These are phyloP conservation scores for Rachicladosporium sp. DNA, from an alignment of 2,329 filamentous ascomycete genomes.

Conservation along the genomic window DNA sequence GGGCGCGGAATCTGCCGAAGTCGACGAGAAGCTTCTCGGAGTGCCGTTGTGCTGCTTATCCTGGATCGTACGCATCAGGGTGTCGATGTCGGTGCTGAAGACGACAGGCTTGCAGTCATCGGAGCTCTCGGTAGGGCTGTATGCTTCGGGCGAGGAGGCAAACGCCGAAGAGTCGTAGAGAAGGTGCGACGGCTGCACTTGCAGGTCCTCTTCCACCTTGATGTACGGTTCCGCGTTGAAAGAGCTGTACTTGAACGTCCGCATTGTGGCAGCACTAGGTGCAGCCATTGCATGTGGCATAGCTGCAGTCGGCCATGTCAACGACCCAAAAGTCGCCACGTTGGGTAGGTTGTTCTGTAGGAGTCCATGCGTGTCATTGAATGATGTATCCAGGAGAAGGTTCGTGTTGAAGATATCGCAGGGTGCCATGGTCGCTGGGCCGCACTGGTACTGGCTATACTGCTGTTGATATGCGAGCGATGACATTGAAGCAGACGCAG, in stretches of 20 bases:
- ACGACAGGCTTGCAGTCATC: constrained; percentile 33
- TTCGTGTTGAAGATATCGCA: constrained; percentile 12
- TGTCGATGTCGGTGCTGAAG: constrained; percentile 75
- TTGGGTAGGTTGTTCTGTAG: constrained; percentile 1
- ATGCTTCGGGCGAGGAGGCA: constrained; percentile 20
- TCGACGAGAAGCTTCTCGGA: too few species aligned
- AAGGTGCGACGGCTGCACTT: constrained; percentile 28
- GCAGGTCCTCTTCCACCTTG: constrained; percentile 30
- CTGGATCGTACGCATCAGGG: constrained; percentile 81
- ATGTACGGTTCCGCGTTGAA: constrained; percentile 24
- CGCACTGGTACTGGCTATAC: too few species aligned
- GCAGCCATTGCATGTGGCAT: constrained; percentile 1
- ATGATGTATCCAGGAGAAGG: constrained; percentile 5
- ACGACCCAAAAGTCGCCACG: constrained; percentile 9
- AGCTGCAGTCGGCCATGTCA: constrained; percentile 10
- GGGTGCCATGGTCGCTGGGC: constrained; percentile 9
- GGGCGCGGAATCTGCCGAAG: too few species aligned
- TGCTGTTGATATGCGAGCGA: too few species aligned
- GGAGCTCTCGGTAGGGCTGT: constrained; percentile 33
- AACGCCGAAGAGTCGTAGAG: constrained; percentile 25
- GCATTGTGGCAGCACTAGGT: constrained; percentile 2
- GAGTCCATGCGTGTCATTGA: constrained; percentile 7
- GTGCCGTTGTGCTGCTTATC: constrained; percentile 17
- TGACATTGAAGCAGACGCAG: too few species aligned
- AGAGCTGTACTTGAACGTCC: constrained; percentile 3